Evolutionary conservation across 2,329 filamentous ascomycete genomes (phyloP), one percentile per base, ranked within the genome.

Genomic region (Metarhizium brunneum): DNA sequence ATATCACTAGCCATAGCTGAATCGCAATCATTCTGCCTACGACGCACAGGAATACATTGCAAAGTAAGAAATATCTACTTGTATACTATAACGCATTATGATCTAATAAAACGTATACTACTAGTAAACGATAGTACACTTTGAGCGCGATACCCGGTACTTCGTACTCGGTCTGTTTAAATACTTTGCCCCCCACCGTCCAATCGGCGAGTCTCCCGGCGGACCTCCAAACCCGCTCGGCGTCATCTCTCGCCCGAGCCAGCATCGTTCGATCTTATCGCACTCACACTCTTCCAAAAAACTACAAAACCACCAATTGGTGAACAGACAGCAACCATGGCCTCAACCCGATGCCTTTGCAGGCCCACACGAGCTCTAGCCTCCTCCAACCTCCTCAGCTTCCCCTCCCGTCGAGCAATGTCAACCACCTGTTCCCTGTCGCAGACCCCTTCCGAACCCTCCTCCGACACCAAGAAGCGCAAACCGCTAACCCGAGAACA

Each of bases 401-500:
- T 55, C 36, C 42, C 48, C 20, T 6, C 18, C 14, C 57, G 20
- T 16, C 54, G 60, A 36, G 30, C 58, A 35, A 18, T 57, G n/a
- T 57, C 60, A 14, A 59, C 58, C 20, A 53, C 42, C 8, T 40
- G 52, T 35, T 32, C 54, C 20, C 45, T 57, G 25, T 38, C 55
- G 36, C 42, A 42, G n/a, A 51, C 54, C 13, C 47, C 42, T 25
- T 3, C 52, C 25, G 47, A 54, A 16, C 16, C 55, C 4, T 6
- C 18, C 30, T 6, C 14, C 30, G 29, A 29, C 51, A 51, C 67
- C 53, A 69, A 70, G 61, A 74, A 72, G 63, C 75, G 67, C 58
- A 83, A 86, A 68, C 79, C 85, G 10, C 76, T 94, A 50, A 89
- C 84, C 35, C 72, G 81, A 60, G 78, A 83, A 58, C 90, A 95